Percentiles rank a stretch among this genome's conserved stretches.
phyloP scores from a whole-genome alignment of 1,139 yeast genomes.

The Suzukiozyma palmioleophila region DNA sequence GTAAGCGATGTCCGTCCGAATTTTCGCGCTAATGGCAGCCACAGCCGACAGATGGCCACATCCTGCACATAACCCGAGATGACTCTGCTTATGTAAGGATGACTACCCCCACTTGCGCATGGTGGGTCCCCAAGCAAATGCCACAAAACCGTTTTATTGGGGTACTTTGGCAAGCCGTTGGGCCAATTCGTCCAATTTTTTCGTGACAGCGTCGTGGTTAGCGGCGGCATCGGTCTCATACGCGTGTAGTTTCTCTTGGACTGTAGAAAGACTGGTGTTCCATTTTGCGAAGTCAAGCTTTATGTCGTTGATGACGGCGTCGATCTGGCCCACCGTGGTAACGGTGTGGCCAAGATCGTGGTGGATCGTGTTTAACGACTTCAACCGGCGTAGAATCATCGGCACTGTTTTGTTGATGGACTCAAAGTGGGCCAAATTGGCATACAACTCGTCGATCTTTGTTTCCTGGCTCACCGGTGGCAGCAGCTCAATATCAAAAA shows the following conservation, averaged over 20 bases:
- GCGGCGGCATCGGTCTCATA: background rate
- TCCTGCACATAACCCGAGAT: too few species aligned
- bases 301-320: slow-evolving; percentile 29
- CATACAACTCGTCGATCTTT: slow-evolving; percentile 37
- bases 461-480: slow-evolving; percentile 10
- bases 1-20: too few species aligned
- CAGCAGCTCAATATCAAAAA: slow-evolving; percentile 7
- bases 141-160: background rate
- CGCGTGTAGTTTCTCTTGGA: background rate
- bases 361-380: slow-evolving; percentile 43
- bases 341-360: slow-evolving; percentile 29
- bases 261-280: slow-evolving; percentile 25
- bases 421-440: slow-evolving; percentile 33
- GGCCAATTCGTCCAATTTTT: background rate
- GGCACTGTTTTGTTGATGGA: slow-evolving; percentile 35
- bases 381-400: slow-evolving; percentile 36
- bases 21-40: too few species aligned
- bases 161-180: background rate
- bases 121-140: too few species aligned
- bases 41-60: too few species aligned
- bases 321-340: slow-evolving; percentile 27
- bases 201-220: background rate
- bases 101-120: too few species aligned
- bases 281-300: slow-evolving; percentile 34
- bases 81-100: too few species aligned